A percentile compares a stretch with the other conserved stretches of the same genome.
These are phyloP conservation scores for Stemphylium vesicarium DNA, from an alignment of 2,329 filamentous ascomycete species.

Conservation along the genomic window DNA sequence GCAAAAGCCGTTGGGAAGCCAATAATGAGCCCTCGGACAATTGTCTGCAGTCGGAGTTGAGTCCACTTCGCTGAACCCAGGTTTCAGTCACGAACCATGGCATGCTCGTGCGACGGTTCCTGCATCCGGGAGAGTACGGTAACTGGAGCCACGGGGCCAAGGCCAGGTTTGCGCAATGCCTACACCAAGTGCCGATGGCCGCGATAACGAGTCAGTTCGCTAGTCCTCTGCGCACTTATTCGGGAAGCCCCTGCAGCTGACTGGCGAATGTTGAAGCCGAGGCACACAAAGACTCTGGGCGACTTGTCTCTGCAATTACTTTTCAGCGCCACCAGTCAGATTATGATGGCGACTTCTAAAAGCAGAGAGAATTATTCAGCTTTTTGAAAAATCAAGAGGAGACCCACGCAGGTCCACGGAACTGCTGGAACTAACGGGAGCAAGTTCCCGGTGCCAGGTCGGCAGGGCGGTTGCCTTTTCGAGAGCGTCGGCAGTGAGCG, in stretches of 20 bases:
- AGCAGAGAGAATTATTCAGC: not conserved
- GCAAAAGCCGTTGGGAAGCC: not conserved
- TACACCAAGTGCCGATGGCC: constrained; percentile 8
- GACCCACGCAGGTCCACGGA: constrained; percentile 1
- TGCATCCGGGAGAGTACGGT: not conserved
- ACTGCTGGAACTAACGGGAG: not conserved
- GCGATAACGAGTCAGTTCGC: constrained; percentile 3
- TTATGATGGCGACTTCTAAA: not conserved
- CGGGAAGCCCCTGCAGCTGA: constrained; percentile 1
- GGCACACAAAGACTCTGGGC: not conserved
- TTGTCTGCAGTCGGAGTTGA: not conserved
- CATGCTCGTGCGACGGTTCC: constrained; percentile 5
- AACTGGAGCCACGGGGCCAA: not conserved
- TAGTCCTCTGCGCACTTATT: not conserved
- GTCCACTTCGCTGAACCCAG: not conserved
- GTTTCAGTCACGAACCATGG: constrained; percentile 7
- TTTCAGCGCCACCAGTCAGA: not conserved
- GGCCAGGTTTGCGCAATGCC: not conserved
- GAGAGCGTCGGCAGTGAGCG: constrained; percentile 1
- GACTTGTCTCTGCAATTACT: not conserved
- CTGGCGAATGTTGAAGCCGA: not conserved
- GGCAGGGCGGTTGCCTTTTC: constrained; percentile 3
- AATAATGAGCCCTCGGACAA: not conserved
- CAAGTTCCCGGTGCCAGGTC: constrained; percentile 1
- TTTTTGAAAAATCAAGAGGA: not conserved